phyloP scores from a whole-genome alignment of 495 filamentous ascomycete species.

The Talaromyces trachyspermus region DNA sequence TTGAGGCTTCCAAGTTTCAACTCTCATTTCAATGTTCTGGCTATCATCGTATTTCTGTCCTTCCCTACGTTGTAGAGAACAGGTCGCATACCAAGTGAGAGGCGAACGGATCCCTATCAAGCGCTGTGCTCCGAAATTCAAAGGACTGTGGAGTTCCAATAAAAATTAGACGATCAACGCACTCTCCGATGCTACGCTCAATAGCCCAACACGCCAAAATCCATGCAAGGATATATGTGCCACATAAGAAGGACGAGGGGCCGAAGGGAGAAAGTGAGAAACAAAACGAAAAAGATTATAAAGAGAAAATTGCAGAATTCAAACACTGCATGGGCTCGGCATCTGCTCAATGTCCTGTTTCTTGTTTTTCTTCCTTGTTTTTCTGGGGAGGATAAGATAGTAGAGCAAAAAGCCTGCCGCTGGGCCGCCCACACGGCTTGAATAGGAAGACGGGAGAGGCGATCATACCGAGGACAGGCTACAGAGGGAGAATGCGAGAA shows the following conservation, averaged over 20 bases:
- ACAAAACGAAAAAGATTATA: neutral
- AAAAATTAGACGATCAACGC: constrained; percentile 3
- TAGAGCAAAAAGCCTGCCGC: neutral
- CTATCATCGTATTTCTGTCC: no score
- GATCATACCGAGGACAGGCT: constrained; percentile 17
- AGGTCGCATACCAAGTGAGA: neutral
- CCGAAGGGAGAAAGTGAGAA: neutral
- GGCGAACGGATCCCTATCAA: neutral
- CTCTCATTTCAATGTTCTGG: no score
- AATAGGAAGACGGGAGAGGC: neutral
- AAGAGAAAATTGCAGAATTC: neutral
- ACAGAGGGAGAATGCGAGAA: constrained; percentile 40
- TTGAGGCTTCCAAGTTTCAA: no score
- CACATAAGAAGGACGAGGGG: neutral
- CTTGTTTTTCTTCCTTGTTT: no score
- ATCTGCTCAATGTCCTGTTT: neutral
- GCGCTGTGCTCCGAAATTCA: neutral
- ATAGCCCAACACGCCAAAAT: constrained; percentile 5
- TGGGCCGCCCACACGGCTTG: neutral
- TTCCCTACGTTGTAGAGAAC: constrained; percentile 4
- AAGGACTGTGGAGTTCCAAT: neutral
- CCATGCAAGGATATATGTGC: constrained; percentile 3
- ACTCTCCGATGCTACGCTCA: constrained; percentile 8
- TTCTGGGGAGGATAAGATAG: neutral
- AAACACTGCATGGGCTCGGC: neutral